phyloP scores from a whole-genome alignment of 768 basidiomycete genomes.

The Leccinum sublutescens region DNA sequence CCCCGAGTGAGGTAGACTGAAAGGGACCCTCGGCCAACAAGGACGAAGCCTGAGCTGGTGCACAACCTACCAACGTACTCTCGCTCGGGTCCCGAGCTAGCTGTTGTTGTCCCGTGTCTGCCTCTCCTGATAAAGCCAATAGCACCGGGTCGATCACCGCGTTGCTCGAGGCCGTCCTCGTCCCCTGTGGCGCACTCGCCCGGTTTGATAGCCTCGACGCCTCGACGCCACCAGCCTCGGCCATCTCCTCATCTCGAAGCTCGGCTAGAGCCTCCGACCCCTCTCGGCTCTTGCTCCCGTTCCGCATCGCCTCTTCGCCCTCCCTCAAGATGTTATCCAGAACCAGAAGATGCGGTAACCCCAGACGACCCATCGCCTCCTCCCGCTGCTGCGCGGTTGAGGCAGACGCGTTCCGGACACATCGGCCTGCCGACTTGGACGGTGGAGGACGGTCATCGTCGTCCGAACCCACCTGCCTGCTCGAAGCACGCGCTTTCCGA shows the following conservation, averaged over 20 bases:
- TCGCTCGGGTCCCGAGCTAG: neutral
- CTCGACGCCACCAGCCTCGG: neutral
- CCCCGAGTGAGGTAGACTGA: neutral
- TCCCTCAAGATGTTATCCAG: constrained; percentile 38
- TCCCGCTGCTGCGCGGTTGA: constrained; percentile 14
- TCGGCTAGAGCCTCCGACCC: neutral
- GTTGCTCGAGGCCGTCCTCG: constrained; percentile 7
- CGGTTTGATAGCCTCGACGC: neutral
- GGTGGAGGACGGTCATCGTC: neutral
- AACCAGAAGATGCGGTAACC: constrained; percentile 29
- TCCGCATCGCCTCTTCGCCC: constrained; percentile 21
- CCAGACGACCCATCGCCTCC: constrained; percentile 31
- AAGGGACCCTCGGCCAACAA: neutral
- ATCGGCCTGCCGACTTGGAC: neutral
- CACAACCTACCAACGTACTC: neutral
- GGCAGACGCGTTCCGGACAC: neutral
- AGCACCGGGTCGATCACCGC: constrained; percentile 32
- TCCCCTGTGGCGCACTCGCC: neutral
- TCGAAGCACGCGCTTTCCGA: constrained; percentile 4
- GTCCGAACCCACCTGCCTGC: neutral
- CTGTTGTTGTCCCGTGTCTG: neutral
- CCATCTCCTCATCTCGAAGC: constrained; percentile 4
- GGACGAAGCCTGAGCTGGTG: neutral
- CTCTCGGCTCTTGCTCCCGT: constrained; percentile 12
- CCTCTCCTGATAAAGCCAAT: constrained; percentile 25